These are phyloP conservation scores for Verticillium alfalfae DNA, from an alignment of 2,329 filamentous ascomycete species.

Conservation along the genomic window DNA sequence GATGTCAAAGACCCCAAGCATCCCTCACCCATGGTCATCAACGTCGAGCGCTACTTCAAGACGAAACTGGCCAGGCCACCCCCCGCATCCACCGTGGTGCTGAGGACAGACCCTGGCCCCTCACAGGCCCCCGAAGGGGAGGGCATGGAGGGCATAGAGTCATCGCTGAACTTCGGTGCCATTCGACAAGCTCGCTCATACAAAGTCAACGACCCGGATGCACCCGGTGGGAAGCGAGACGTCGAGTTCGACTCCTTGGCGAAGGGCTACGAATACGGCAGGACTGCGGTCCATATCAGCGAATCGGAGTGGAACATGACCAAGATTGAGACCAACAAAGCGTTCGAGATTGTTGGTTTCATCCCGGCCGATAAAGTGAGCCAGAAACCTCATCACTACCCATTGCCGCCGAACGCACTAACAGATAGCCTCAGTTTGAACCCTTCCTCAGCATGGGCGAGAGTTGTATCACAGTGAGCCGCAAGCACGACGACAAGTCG, in stretches of 20 bases:
- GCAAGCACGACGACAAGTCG: conserved; percentile 75
- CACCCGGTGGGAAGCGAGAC: conserved; percentile 73
- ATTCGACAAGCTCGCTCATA: conserved; percentile 80
- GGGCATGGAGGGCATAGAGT: conserved; percentile 42
- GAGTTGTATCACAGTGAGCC: conserved; percentile 69
- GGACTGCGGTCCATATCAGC: conserved; percentile 84
- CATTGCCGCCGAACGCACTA: neutral
- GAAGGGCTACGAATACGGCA: conserved; percentile 92
- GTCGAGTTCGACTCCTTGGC: conserved; percentile 77
- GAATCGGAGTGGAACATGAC: conserved; percentile 83
- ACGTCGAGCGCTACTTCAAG: conserved; percentile 86
- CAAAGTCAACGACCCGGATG: conserved; percentile 68
- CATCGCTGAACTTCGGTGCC: conserved; percentile 48
- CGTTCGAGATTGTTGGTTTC: conserved; percentile 83
- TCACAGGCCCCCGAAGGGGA: conserved; percentile 46
- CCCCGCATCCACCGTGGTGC: conserved; percentile 71
- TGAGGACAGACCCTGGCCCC: conserved; percentile 40
- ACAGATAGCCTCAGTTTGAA: conserved; percentile 57
- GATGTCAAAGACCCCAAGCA: conserved; percentile 56
- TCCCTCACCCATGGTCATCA: conserved; percentile 71
- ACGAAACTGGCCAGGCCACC: conserved; percentile 72
- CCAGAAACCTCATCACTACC: neutral
- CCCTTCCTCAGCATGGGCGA: conserved; percentile 82
- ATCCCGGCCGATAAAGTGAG: conserved; percentile 64
- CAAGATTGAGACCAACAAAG: conserved; percentile 71